phyloP scores from a whole-genome alignment of 768 basidiomycete genomes.

The Suillus bovinus region DNA sequence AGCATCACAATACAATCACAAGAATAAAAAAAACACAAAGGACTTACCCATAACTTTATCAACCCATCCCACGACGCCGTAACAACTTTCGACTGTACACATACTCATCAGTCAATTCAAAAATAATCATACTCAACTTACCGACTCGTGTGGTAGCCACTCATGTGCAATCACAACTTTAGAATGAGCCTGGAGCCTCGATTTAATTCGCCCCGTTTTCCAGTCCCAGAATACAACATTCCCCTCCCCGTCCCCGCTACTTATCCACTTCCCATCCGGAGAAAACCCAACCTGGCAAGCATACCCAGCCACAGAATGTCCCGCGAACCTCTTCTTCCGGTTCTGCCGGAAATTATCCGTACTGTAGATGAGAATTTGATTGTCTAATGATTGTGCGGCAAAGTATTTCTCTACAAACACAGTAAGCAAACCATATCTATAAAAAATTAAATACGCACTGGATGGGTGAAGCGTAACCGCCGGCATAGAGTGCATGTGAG shows the following conservation, averaged over 20 bases:
- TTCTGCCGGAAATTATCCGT: constrained; percentile 99
- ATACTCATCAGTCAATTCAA: no score
- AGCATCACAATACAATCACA: no score
- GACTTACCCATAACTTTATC: constrained; percentile 99
- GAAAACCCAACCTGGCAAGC: constrained; percentile 98
- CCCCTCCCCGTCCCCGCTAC: constrained; percentile 92
- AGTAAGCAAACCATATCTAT: no score
- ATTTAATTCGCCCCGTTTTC: constrained; percentile 97
- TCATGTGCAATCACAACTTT: constrained; percentile 98
- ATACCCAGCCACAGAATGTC: constrained; percentile 95
- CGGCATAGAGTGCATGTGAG: constrained; percentile 99
- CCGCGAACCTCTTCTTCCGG: constrained; percentile 97
- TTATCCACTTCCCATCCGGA: constrained; percentile 98
- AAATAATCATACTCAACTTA: constrained; percentile 42
- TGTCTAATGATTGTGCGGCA: constrained; percentile 96
- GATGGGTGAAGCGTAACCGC: constrained; percentile 95
- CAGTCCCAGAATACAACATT: constrained; percentile 99
- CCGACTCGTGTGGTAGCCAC: constrained; percentile 97
- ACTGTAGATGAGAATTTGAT: constrained; percentile 96
- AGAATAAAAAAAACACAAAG: no score
- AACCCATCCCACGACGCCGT: constrained; percentile 98
- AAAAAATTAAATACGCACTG: constrained; percentile 56
- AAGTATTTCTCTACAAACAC: constrained; percentile 99
- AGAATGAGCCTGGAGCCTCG: constrained; percentile 81
- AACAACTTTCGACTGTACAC: constrained; percentile 85